Conservation (phyloP, 192 early-diverging fungal genomes). For the Dissophora ornata region DNA sequence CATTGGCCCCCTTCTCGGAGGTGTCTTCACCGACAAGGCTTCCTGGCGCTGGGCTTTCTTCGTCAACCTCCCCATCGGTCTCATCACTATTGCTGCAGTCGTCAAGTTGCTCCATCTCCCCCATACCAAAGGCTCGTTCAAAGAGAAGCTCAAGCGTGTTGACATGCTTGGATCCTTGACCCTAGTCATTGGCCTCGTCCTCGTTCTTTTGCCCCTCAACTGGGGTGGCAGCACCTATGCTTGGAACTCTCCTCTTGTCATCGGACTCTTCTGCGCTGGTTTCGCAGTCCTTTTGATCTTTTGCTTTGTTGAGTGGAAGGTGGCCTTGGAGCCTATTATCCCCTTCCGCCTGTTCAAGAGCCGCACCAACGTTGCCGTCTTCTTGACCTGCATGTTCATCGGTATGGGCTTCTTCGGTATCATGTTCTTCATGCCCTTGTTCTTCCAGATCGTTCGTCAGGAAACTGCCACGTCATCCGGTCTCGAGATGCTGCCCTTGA, state of each 20-base stretch:
- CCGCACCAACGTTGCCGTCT: conserved; percentile 55
- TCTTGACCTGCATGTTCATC: conserved; percentile 54
- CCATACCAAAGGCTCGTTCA: conserved; percentile 53
- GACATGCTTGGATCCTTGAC: conserved; percentile 71
- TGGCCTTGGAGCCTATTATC: conserved; percentile 77
- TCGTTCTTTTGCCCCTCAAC: conserved; percentile 76
- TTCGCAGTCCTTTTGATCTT: conserved; percentile 61
- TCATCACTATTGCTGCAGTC: conserved; percentile 53
- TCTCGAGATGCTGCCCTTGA: conserved; percentile 79
- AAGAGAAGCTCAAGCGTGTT: conserved; percentile 67
- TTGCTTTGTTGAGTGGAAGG: conserved; percentile 69
- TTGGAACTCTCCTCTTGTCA: conserved; percentile 72
- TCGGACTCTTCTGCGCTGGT: conserved; percentile 67
- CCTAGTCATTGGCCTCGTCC: conserved; percentile 64
- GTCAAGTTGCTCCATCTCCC: conserved; percentile 69
- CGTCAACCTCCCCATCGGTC: conserved; percentile 69
- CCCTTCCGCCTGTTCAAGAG: conserved; percentile 69
- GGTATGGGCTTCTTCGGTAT: conserved; percentile 61
- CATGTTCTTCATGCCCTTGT: conserved; percentile 79
- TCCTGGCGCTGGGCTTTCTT: conserved; percentile 71
- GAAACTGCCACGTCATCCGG: conserved; percentile 72
- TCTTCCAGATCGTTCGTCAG: conserved; percentile 72
- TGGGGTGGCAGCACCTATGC: conserved; percentile 76
- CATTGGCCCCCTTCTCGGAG: conserved; percentile 69
- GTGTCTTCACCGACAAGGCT: conserved; percentile 65